A percentile compares a stretch with the other conserved stretches of the same genome.
Conservation (phyloP, 768 basidiomycete species). For the Guyanaporus albipodus region DNA sequence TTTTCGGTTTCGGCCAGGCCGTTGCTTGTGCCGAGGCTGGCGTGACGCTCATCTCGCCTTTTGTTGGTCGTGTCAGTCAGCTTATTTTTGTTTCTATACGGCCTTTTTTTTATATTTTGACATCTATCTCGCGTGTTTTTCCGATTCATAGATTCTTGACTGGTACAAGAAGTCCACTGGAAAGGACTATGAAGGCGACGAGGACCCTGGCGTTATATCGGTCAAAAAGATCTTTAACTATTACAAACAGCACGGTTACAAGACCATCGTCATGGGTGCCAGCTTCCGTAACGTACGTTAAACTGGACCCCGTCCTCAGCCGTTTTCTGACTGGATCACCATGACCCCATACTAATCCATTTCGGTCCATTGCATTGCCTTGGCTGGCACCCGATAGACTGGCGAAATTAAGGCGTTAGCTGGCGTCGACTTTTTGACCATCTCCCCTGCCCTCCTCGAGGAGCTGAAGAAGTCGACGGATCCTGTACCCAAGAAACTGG, state of each 20-base stretch:
- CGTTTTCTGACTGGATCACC: slow-evolving; percentile 2
- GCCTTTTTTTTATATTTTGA: no score
- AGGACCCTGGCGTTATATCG: slow-evolving; percentile 93
- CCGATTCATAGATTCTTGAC: slow-evolving; percentile 77
- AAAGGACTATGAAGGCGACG: slow-evolving; percentile 83
- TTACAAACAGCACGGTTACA: slow-evolving; percentile 98
- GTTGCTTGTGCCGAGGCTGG: slow-evolving; percentile 98
- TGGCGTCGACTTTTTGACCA: slow-evolving; percentile 97
- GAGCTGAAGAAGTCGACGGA: slow-evolving; percentile 82
- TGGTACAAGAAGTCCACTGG: slow-evolving; percentile 96
- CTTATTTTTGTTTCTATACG: slow-evolving; percentile 10
- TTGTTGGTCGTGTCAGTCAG: slow-evolving; percentile 86
- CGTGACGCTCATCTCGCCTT: slow-evolving; percentile 98
- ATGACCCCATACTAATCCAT: not conserved
- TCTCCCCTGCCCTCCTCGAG: slow-evolving; percentile 85
- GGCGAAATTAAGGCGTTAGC: slow-evolving; percentile 95
- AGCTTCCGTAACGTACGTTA: slow-evolving; percentile 92
- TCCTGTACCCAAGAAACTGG: slow-evolving; percentile 81
- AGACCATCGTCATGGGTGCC: slow-evolving; percentile 99
- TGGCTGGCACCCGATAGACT: slow-evolving; percentile 38
- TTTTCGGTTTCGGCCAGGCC: slow-evolving; percentile 98
- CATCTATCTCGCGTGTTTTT: no score
- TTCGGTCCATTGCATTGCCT: slow-evolving; percentile 3
- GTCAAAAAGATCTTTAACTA: slow-evolving; percentile 99
- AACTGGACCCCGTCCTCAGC: not conserved